Evolutionary conservation across 2,329 filamentous ascomycete species (phyloP).

Genomic region (Pseudodiploospora longispora): DNA sequence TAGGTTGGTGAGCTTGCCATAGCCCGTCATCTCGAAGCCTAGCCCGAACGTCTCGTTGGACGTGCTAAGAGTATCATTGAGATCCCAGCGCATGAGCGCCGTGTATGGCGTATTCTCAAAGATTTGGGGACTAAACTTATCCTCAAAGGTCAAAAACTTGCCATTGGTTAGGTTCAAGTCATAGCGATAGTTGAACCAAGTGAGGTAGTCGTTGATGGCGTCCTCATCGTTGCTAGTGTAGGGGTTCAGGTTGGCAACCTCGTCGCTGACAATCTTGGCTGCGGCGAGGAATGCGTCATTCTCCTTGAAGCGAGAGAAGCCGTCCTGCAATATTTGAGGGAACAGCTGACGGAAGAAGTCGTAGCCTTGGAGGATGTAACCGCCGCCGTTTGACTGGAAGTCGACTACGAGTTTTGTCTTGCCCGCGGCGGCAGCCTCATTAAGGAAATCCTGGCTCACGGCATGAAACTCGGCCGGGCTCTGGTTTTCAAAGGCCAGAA

Average conservation of each 20-base stretch:
- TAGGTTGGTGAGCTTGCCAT: conserved; percentile 26
- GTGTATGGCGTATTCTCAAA: conserved; percentile 47
- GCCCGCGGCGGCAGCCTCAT: conserved; percentile 31
- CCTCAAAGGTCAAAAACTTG: conserved; percentile 41
- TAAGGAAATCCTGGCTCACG: conserved; percentile 25
- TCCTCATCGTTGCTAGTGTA: conserved; percentile 30
- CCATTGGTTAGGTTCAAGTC: conserved; percentile 39
- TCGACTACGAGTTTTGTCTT: conserved; percentile 52
- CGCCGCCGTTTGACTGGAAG: conserved; percentile 42
- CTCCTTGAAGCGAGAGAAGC: conserved; percentile 31
- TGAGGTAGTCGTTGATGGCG: conserved; percentile 36
- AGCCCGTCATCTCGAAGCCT: conserved; percentile 34
- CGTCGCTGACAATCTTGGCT: conserved; percentile 34
- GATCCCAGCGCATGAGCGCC: conserved; percentile 42
- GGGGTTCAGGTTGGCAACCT: conserved; percentile 36
- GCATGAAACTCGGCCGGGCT: conserved; percentile 26
- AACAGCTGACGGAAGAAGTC: conserved; percentile 54
- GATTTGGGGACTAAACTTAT: conserved; percentile 33
- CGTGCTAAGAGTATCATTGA: conserved; percentile 33
- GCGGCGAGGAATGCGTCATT: conserved; percentile 35
- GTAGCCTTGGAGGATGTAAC: conserved; percentile 50
- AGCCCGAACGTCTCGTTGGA: conserved; percentile 23
- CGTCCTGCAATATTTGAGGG: conserved; percentile 26
- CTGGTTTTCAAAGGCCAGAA: conserved; percentile 18
- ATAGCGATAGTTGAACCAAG: conserved; percentile 42